These are phyloP conservation scores for Penicillium egyptiacum DNA, from an alignment of 495 filamentous ascomycete species.

Conservation along the genomic window DNA sequence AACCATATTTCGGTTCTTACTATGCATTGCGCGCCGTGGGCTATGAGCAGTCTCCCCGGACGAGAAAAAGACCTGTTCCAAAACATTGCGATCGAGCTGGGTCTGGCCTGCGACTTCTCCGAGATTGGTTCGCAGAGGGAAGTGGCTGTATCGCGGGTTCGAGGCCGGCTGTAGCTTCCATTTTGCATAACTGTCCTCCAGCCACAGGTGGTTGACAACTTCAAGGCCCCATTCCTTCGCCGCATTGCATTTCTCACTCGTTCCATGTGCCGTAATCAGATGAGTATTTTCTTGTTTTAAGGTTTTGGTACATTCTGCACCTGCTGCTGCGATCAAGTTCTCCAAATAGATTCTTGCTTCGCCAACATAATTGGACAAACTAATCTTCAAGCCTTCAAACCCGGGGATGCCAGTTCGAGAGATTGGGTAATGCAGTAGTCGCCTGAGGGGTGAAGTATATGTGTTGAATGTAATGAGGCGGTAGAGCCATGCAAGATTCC, in stretches of 20 bases:
- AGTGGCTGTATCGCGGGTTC: conserved; percentile 71
- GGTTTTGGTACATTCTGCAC: conserved; percentile 85
- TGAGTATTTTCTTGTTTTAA: conserved; percentile 95
- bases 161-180: conserved; percentile 69
- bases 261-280: conserved; percentile 83
- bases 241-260: conserved; percentile 87
- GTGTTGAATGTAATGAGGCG: conserved; percentile 82
- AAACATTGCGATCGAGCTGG: conserved; percentile 54
- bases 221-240: conserved; percentile 90
- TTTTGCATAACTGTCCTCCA: conserved; percentile 94
- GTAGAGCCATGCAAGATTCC: conserved; percentile 92
- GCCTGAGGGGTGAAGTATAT: conserved; percentile 78
- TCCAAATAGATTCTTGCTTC: conserved; percentile 93
- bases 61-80: conserved; percentile 58
- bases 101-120: conserved; percentile 92
- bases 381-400: conserved; percentile 74
- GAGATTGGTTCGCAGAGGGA: conserved; percentile 85
- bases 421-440: conserved; percentile 87
- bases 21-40: conserved; percentile 35
- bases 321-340: conserved; percentile 79
- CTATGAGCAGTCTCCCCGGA: conserved; percentile 28
- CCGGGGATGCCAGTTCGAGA: conserved; percentile 72
- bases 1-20: conserved; percentile 37
- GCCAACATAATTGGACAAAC: conserved; percentile 92
- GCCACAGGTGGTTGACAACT: conserved; percentile 92